Percentiles rank a stretch among this genome's conserved stretches.
Evolutionary conservation across 768 basidiomycete genomes (phyloP).

Genomic region (Pilatotrama ljubarskyi): DNA sequence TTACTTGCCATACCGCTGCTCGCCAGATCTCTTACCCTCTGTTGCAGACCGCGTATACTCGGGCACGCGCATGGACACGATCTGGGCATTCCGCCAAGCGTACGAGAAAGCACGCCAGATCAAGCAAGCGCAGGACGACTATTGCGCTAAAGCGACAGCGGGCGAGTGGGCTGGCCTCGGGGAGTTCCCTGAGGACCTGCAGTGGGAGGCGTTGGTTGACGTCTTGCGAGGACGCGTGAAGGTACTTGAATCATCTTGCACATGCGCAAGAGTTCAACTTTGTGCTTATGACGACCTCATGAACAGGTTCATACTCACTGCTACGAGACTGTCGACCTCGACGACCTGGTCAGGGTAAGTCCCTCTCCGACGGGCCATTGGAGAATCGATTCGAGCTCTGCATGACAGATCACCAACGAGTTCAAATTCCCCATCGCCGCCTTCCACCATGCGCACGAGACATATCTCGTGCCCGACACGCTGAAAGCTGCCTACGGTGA

Average conservation of each 20-base stretch:
- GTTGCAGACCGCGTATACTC: conserved; percentile 32
- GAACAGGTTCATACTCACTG: conserved; percentile 55
- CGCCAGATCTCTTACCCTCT: neutral
- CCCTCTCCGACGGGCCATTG: neutral
- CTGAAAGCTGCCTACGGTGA: conserved; percentile 68
- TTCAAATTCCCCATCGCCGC: conserved; percentile 83
- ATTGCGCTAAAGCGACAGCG: conserved; percentile 51
- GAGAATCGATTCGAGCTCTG: neutral
- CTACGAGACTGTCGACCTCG: conserved; percentile 70
- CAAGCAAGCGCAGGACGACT: conserved; percentile 67
- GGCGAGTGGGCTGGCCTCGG: conserved; percentile 49
- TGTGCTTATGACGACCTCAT: too few relatives aligned
- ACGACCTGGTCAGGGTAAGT: conserved; percentile 38
- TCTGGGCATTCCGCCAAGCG: conserved; percentile 68
- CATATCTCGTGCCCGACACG: conserved; percentile 83
- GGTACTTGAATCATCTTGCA: too few relatives aligned
- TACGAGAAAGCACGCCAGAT: conserved; percentile 70
- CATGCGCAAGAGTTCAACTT: too few relatives aligned
- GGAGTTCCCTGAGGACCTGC: conserved; percentile 67
- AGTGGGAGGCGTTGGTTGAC: conserved; percentile 80
- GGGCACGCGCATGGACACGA: conserved; percentile 59
- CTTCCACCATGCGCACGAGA: conserved; percentile 87
- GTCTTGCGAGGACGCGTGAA: conserved; percentile 78
- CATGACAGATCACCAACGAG: conserved; percentile 74
- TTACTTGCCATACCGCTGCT: neutral